Percentiles rank a stretch among this genome's conserved stretches.
Evolutionary conservation across 768 basidiomycete species (phyloP).

Genomic region (Russula abietina): DNA sequence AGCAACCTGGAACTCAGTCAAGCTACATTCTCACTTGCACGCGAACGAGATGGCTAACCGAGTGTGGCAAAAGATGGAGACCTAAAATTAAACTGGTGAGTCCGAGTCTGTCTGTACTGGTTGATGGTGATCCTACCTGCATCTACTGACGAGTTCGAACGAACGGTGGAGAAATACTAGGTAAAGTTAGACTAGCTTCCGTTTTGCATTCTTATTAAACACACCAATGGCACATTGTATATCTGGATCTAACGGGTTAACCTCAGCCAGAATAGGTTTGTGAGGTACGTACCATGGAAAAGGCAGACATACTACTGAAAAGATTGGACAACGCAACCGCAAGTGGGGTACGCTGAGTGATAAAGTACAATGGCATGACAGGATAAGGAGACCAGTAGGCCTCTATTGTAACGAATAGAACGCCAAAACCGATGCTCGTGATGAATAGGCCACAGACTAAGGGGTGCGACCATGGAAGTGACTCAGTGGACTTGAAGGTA

Average conservation of each 20-base stretch:
- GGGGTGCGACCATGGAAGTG: conserved; percentile 69
- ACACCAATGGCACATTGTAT: conserved; percentile 78
- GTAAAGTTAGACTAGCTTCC: conserved; percentile 16
- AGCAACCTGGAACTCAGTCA: conserved; percentile 47
- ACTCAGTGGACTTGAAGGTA: conserved; percentile 72
- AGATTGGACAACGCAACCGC: conserved; percentile 79
- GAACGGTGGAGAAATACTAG: conserved; percentile 81
- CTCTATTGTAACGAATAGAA: conserved; percentile 73
- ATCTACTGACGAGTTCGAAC: conserved; percentile 56
- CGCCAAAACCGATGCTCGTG: conserved; percentile 47
- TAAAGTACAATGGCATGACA: conserved; percentile 80
- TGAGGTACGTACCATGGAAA: conserved; percentile 57
- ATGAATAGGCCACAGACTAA: conserved; percentile 61
- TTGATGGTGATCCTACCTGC: conserved; percentile 46
- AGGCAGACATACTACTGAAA: conserved; percentile 68
- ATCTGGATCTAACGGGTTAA: conserved; percentile 40
- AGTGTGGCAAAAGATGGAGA: conserved; percentile 84
- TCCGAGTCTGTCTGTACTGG: background rate
- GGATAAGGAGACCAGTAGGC: conserved; percentile 73
- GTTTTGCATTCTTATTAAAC: conserved; percentile 27
- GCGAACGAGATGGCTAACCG: conserved; percentile 43
- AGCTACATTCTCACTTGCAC: conserved; percentile 24
- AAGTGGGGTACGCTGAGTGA: conserved; percentile 72
- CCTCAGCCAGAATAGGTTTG: conserved; percentile 17
- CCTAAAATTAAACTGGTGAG: conserved; percentile 38